Evolutionary conservation across 768 basidiomycete genomes (phyloP).

Genomic region (Trametes cingulata): DNA sequence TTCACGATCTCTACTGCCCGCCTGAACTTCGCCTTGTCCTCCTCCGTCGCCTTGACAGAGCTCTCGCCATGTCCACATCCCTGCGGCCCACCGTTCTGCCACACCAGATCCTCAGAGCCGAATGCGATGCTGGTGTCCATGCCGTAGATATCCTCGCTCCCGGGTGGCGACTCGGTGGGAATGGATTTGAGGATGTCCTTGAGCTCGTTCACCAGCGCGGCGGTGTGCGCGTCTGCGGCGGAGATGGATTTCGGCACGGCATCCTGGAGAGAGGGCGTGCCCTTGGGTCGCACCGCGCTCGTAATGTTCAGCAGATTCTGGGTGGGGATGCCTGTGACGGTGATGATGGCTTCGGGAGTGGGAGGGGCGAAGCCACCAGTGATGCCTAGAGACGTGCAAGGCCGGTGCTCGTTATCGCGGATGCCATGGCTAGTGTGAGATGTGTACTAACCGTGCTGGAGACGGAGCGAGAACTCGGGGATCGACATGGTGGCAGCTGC

Average conservation of each 20-base stretch:
- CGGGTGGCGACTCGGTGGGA: conserved; percentile 56
- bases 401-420: background rate
- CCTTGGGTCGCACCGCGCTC: conserved; percentile 48
- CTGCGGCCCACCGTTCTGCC: conserved; percentile 61
- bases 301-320: conserved; percentile 45
- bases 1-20: conserved; percentile 70
- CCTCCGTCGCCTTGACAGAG: conserved; percentile 50
- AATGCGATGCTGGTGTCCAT: conserved; percentile 65
- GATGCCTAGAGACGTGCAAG: conserved; percentile 53
- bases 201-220: conserved; percentile 56
- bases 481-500: conserved; percentile 41
- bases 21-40: conserved; percentile 67
- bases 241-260: conserved; percentile 45
- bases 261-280: conserved; percentile 45
- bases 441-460: conserved; percentile 55
- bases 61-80: conserved; percentile 60
- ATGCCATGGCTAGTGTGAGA: background rate
- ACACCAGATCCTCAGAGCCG: conserved; percentile 55
- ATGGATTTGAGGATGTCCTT: conserved; percentile 57
- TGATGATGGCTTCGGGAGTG: conserved; percentile 55
- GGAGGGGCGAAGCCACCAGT: conserved; percentile 75
- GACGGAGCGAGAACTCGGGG: conserved; percentile 53
- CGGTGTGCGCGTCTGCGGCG: conserved; percentile 34
- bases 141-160: conserved; percentile 74
- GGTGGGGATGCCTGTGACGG: conserved; percentile 44